Evolutionary conservation across 2,329 filamentous ascomycete genomes (phyloP), one percentile per base, ranked within the genome.

Genomic region (Trichoderma arundinaceum): DNA sequence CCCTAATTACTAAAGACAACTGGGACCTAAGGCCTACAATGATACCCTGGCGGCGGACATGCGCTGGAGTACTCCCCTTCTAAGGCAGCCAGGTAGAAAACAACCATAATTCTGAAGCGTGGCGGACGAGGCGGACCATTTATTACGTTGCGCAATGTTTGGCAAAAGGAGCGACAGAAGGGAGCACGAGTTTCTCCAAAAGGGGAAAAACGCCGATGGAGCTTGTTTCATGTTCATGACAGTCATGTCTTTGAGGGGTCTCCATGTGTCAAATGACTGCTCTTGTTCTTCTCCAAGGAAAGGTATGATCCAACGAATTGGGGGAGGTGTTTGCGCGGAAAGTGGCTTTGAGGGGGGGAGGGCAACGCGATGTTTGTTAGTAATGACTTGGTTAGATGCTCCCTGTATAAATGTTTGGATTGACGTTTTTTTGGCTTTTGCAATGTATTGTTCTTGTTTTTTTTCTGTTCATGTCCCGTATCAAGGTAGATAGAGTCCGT

Each of bases 1-100:
- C 79, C 83, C 83, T 35, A 73, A 78, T 13, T 85, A 84, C 77
- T 84, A 82, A 75, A 60, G 66, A 38, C 61, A n/a, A 52, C 53
- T 32, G 63, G 59, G 54, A 65, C 48, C 39, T 59, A 41, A 48
- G 46, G 44, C 48, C 56, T 67, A 54, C 52, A 66, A 49, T 59
- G 46, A 56, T 61, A 66, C 57, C 56, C 48, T 61, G 51, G 64
- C 44, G 51, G 57, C 38, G 39, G 39, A 66, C 52, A 62, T 44
- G 35, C 44, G 64, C 39, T 62, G 62, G 46, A 57, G 62, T 44
- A 59, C 59, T 63, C 44, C 62, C 52, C 62, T 58, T 51, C 44
- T 17, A 43, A 51, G 54, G 53, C 53, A 58, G 53, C 53, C 62
- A 28, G 53, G 53, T 39, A 58, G 12, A 51, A 65, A 38, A 59